phyloP scores from a whole-genome alignment of 306 rosid species.

The Quercus bicolor region DNA sequence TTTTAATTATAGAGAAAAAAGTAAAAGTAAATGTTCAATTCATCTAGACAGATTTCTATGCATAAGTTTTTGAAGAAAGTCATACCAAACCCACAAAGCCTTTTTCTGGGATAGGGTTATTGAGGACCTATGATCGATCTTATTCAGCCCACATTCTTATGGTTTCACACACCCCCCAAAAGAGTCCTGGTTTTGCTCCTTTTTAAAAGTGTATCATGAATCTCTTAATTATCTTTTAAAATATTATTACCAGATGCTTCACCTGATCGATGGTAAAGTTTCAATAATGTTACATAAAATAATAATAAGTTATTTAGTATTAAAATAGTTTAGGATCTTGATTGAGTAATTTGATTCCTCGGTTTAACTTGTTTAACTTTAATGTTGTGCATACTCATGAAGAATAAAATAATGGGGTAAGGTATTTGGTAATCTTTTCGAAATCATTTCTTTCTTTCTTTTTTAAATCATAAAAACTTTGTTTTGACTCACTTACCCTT shows the following conservation, averaged over 20 bases:
- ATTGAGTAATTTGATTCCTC: not conserved
- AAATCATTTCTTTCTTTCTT: not conserved
- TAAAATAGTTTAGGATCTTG: not conserved
- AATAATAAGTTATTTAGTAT: not conserved
- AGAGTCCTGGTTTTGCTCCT: not conserved
- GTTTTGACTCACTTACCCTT: no score
- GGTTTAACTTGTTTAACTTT: not conserved
- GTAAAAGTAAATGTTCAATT: conserved; percentile 51
- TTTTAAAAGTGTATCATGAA: not conserved
- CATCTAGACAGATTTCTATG: conserved; percentile 32
- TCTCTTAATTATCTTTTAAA: not conserved
- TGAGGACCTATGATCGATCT: not conserved
- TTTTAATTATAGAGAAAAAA: conserved; percentile 10
- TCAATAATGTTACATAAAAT: not conserved
- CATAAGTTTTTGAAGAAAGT: conserved; percentile 2
- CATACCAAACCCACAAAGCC: not conserved
- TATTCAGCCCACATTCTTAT: not conserved
- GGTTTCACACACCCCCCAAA: not conserved
- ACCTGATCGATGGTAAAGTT: not conserved
- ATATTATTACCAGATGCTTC: not conserved
- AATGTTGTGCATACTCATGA: not conserved
- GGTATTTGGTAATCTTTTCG: not conserved
- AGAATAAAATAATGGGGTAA: not conserved
- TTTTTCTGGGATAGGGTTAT: not conserved
- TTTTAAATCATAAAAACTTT: not conserved